Evolutionary conservation across 2,329 filamentous ascomycete species (phyloP).

Genomic region (Scedosporium boydii): DNA sequence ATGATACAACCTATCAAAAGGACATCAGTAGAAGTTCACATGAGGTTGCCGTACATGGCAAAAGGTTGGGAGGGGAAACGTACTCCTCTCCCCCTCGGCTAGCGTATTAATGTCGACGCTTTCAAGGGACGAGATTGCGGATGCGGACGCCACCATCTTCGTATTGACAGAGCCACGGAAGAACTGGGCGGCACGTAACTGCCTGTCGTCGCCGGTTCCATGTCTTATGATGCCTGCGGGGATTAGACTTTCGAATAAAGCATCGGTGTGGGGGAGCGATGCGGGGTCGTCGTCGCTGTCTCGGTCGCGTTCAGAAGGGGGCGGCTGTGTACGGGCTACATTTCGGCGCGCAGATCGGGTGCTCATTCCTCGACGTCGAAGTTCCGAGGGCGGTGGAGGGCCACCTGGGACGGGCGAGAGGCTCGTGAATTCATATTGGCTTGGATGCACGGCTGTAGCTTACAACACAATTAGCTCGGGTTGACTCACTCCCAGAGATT

Average conservation of each 20-base stretch:
- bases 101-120: constrained; percentile 35
- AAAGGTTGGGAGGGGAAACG: not conserved
- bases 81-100: constrained; percentile 19
- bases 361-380: not conserved
- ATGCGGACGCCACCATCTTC: constrained; percentile 37
- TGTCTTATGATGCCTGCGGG: not conserved
- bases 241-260: not conserved
- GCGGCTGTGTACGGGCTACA: not conserved
- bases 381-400: not conserved
- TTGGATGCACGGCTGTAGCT: not conserved
- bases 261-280: not conserved
- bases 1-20: constrained; percentile 44
- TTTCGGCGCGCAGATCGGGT: not conserved
- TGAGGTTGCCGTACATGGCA: not conserved
- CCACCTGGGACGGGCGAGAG: not conserved
- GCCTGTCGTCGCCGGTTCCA: constrained; percentile 4
- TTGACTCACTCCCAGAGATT: not conserved
- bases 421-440: not conserved
- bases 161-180: constrained; percentile 32
- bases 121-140: constrained; percentile 35
- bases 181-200: constrained; percentile 23
- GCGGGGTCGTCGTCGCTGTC: constrained; percentile 4
- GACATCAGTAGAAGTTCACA: not conserved
- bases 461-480: not conserved
- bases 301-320: not conserved